phyloP scores from a whole-genome alignment of 163 green algal species.

The Smithsoniella earleae region DNA sequence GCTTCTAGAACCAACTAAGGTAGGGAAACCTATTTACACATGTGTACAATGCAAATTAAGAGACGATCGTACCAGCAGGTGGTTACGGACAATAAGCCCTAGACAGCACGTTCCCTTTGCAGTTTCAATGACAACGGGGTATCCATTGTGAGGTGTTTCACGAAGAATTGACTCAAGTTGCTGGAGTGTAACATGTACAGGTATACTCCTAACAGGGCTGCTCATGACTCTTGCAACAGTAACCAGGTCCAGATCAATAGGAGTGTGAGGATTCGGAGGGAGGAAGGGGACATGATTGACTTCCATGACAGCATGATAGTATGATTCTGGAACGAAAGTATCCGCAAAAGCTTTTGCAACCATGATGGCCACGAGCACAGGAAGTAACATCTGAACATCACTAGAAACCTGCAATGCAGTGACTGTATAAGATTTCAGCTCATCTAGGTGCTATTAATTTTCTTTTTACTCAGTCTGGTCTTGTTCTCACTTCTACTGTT shows the following conservation, averaged over 20 bases:
- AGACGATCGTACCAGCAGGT: constrained; percentile 61
- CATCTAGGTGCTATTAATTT: too few relatives aligned
- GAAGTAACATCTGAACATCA: constrained; percentile 84
- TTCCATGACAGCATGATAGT: constrained; percentile 78
- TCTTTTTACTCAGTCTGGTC: too few relatives aligned
- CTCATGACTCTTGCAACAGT: constrained; percentile 59
- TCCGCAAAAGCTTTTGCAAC: constrained; percentile 81
- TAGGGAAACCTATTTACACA: too few relatives aligned
- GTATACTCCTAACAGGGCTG: constrained; percentile 47
- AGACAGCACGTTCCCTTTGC: constrained; percentile 48
- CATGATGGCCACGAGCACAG: constrained; percentile 72
- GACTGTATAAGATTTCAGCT: too few relatives aligned
- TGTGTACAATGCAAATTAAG: neutral
- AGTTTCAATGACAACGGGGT: constrained; percentile 68
- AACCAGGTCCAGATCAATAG: constrained; percentile 60
- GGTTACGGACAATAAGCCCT: constrained; percentile 62
- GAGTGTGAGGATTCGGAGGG: constrained; percentile 48
- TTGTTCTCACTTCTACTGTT: too few relatives aligned
- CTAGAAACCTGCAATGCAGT: constrained; percentile 60
- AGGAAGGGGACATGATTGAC: constrained; percentile 62
- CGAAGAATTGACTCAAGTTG: constrained; percentile 54
- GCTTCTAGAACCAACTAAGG: too few relatives aligned
- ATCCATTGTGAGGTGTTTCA: constrained; percentile 69
- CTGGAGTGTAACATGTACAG: neutral
- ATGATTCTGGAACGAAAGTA: constrained; percentile 53